These are phyloP conservation scores for Neopestalotiopsis clavispora DNA, from an alignment of 2,329 filamentous ascomycete species.

Conservation along the genomic window DNA sequence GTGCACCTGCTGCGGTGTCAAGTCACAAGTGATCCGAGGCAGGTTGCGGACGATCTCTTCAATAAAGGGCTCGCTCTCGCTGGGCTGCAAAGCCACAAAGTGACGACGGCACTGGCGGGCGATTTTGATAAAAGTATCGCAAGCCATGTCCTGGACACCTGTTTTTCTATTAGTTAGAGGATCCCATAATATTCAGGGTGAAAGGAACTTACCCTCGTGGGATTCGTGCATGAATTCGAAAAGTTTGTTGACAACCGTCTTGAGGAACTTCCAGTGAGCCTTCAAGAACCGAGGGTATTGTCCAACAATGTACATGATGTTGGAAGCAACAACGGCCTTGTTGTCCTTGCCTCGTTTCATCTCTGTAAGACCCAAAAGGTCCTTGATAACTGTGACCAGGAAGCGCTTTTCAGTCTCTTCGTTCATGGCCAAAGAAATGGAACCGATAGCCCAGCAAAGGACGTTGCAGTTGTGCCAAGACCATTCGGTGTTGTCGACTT, in stretches of 20 bases:
- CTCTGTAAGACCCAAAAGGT: slow-evolving; percentile 92
- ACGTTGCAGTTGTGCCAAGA: slow-evolving; percentile 99
- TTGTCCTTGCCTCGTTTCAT: slow-evolving; percentile 99
- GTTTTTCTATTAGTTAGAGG: slow-evolving; percentile 30
- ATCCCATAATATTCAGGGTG: not conserved
- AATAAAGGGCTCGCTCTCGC: slow-evolving; percentile 94
- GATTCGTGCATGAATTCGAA: slow-evolving; percentile 99
- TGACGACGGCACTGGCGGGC: slow-evolving; percentile 97
- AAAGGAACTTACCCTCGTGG: slow-evolving; percentile 76
- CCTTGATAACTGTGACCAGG: slow-evolving; percentile 97
- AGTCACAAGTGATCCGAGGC: slow-evolving; percentile 92
- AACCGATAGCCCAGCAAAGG: slow-evolving; percentile 98
- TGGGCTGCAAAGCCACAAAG: slow-evolving; percentile 94
- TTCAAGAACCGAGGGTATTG: slow-evolving; percentile 98
- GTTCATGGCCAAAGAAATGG: slow-evolving; percentile 98
- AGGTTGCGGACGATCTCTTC: slow-evolving; percentile 97
- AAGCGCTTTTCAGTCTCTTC: slow-evolving; percentile 99
- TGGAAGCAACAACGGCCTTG: slow-evolving; percentile 97
- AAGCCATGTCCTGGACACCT: slow-evolving; percentile 99
- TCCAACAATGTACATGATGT: slow-evolving; percentile 99
- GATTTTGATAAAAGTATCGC: slow-evolving; percentile 99
- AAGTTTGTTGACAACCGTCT: slow-evolving; percentile 99
- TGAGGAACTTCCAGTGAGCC: slow-evolving; percentile 99
- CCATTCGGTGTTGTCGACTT: slow-evolving; percentile 96
- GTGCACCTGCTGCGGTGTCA: slow-evolving; percentile 96